phyloP scores from a whole-genome alignment of 2,329 filamentous ascomycete species.

The Piedraia hortae region DNA sequence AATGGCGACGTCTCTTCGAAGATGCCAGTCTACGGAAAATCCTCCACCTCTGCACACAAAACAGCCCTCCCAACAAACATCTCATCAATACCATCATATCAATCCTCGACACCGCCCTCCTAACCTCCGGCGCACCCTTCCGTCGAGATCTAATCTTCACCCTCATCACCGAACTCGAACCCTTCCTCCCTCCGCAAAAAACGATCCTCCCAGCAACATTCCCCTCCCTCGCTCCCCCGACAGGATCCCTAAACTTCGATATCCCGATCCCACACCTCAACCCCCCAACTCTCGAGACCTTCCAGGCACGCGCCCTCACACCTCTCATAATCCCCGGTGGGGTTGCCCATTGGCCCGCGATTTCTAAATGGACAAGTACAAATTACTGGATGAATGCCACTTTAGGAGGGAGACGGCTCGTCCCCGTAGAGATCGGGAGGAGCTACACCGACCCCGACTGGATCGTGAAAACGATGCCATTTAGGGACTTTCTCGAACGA shows the following conservation, averaged over 20 bases:
- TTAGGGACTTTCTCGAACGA: constrained; percentile 37
- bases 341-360: constrained; percentile 49
- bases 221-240: too few species aligned
- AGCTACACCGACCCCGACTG: constrained; percentile 70
- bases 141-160: constrained; percentile 18
- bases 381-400: constrained; percentile 49
- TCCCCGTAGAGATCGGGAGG: constrained; percentile 56
- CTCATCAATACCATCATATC: background rate
- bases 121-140: constrained; percentile 39
- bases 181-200: constrained; percentile 2
- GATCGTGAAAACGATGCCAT: constrained; percentile 56
- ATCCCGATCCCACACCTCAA: constrained; percentile 1
- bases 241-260: too few species aligned
- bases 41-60: too few species aligned
- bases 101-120: constrained; percentile 46
- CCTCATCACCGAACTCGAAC: constrained; percentile 1
- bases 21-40: constrained; percentile 33
- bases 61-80: constrained; percentile 1
- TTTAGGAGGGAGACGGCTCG: constrained; percentile 46
- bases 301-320: constrained; percentile 4
- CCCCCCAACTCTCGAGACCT: constrained; percentile 9
- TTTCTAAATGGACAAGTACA: constrained; percentile 46
- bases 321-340: constrained; percentile 45
- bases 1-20: constrained; percentile 45
- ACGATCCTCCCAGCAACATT: too few species aligned